These are phyloP conservation scores for Moringa oleifera DNA, from an alignment of 345 rosid genomes.

Conservation along the genomic window DNA sequence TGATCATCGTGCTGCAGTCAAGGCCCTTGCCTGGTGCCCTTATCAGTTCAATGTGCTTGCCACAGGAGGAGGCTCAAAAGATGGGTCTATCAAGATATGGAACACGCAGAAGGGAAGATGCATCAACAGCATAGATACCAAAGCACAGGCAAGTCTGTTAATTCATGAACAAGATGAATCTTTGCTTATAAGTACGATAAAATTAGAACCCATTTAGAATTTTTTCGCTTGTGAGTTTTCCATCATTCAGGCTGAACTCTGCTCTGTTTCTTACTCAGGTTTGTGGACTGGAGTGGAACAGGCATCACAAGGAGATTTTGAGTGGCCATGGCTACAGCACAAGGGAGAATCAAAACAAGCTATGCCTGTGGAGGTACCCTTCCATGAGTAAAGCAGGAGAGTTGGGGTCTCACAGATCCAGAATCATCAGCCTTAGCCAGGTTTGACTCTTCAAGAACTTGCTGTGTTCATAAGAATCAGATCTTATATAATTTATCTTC, in stretches of 20 bases:
- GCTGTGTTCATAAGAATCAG: too few species aligned
- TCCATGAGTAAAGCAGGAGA: constrained; percentile 35
- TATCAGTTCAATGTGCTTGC: constrained; percentile 43
- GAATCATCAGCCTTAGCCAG: constrained; percentile 44
- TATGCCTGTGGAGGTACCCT: constrained; percentile 54
- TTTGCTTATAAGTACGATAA: too few species aligned
- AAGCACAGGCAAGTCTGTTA: constrained; percentile 38
- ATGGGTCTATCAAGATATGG: constrained; percentile 46
- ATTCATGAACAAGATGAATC: too few species aligned
- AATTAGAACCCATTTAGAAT: too few species aligned
- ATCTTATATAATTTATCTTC: too few species aligned
- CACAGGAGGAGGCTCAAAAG: constrained; percentile 50
- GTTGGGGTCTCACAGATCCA: constrained; percentile 22
- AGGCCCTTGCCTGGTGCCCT: constrained; percentile 62
- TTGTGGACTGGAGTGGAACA: constrained; percentile 56
- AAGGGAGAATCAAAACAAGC: constrained; percentile 18
- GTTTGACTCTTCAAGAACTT: constrained; percentile 16
- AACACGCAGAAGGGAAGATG: constrained; percentile 33
- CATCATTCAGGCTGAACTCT: too few species aligned
- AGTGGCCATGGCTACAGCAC: constrained; percentile 46
- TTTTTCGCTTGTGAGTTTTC: too few species aligned
- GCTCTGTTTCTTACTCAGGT: constrained; percentile 20
- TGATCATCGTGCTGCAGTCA: constrained; percentile 45
- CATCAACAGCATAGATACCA: constrained; percentile 26
- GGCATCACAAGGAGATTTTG: constrained; percentile 50